These are phyloP conservation scores for Metrosideros polymorpha DNA, from an alignment of 441 rosid species.

Conservation along the genomic window DNA sequence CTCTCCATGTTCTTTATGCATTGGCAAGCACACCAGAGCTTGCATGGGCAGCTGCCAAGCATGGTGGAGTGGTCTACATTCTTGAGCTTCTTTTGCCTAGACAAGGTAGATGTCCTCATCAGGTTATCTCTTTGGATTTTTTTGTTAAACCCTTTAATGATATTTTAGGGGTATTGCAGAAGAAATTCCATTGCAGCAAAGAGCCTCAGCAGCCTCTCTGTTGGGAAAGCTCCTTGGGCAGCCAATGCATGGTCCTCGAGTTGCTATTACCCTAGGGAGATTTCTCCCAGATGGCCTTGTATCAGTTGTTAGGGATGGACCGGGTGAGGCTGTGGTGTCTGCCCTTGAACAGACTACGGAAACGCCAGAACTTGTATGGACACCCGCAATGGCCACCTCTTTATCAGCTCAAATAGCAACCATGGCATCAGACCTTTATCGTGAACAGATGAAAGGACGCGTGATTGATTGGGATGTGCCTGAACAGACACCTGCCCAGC, in stretches of 20 bases:
- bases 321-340: slow-evolving; percentile 97
- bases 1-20: slow-evolving; percentile 97
- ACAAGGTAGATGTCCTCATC: slow-evolving; percentile 46
- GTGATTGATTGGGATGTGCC: slow-evolving; percentile 99
- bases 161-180: slow-evolving; percentile 44
- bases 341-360: slow-evolving; percentile 92
- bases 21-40: slow-evolving; percentile 98
- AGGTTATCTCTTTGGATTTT: not conserved
- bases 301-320: slow-evolving; percentile 94
- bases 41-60: slow-evolving; percentile 99
- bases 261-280: slow-evolving; percentile 91
- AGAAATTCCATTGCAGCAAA: slow-evolving; percentile 93
- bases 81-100: slow-evolving; percentile 93
- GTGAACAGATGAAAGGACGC: slow-evolving; percentile 91
- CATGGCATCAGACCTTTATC: slow-evolving; percentile 88
- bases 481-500: slow-evolving; percentile 92
- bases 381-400: slow-evolving; percentile 99
- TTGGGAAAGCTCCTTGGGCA: slow-evolving; percentile 96
- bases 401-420: slow-evolving; percentile 94
- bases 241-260: slow-evolving; percentile 99
- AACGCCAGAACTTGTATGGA: slow-evolving; percentile 99
- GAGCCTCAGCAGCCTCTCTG: slow-evolving; percentile 95
- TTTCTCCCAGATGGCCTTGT: slow-evolving; percentile 98
- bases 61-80: slow-evolving; percentile 97
- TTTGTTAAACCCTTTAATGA: slow-evolving; percentile 8